Evolutionary conservation across 257 asterid species (phyloP), one percentile per base, ranked within the genome.

Genomic region (Linderniella brevidens): DNA sequence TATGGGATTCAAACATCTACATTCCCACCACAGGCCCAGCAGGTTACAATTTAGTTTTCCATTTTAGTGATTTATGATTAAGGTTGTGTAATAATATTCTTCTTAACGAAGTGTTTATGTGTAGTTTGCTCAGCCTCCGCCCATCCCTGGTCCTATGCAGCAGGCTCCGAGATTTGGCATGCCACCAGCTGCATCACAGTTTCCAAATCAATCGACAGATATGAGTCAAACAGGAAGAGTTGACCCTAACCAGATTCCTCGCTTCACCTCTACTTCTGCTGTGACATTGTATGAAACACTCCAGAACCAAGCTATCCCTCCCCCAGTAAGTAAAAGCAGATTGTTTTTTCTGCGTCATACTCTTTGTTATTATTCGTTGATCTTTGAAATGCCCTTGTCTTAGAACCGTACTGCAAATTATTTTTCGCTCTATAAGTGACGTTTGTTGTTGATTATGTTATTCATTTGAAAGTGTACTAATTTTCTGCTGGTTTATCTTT

Each of bases 231-330:
- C 82, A 12, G 94, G 81, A 29, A 90, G 77, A 70, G 82, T 90
- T 65, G 94, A 90, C 63, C 96, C 96, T 29, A 75, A 85, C 72
- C 99, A 90, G 75, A 90, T 90, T 61, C 99, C 99, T 11, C 99
- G 93, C 53, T 82, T 90, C 40, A 54, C 75, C 54, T 71, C 87
- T 19, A 74, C 69, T 65, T 73, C 90, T 61, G 37, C 79, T 25
- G 73, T 77, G 51, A 66, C 78, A 68, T 50, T 73, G 63, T 86
- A 90, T 57, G 99, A 90, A 65, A 90, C 96, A 42, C 99, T 94
- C 58, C 92, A 77, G 71, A 90, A 90, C 70, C 99, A 90, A 72
- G 94, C 96, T n/a, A 90, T 81, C 57, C 88, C 87, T 50, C 99
- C 99, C 48, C 99, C 96, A 72, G 99, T 90, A 85, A 71, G 54